Conservation (phyloP, 148 eudicot genomes). For the Mesembryanthemum crystallinum region DNA sequence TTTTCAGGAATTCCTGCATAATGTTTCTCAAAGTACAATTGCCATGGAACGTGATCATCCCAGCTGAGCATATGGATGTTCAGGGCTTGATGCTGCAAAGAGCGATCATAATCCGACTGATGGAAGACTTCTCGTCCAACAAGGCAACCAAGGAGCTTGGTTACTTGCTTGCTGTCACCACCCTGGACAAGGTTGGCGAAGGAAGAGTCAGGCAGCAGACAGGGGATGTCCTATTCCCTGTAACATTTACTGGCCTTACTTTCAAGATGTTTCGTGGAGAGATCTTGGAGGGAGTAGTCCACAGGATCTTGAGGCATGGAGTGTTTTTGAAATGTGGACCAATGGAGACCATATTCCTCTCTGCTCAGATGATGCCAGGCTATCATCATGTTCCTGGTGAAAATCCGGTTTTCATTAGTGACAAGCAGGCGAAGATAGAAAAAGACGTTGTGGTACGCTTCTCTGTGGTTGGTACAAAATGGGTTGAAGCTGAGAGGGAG, state of each 20-base stretch:
- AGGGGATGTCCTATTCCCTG: constrained; percentile 72
- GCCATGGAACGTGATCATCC: constrained; percentile 62
- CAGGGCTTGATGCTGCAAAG: constrained; percentile 60
- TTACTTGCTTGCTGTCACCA: no score
- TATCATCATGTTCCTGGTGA: constrained; percentile 62
- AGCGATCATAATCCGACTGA: constrained; percentile 47
- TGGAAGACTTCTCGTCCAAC: constrained; percentile 60
- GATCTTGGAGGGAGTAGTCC: constrained; percentile 55
- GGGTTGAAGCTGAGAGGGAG: constrained; percentile 58
- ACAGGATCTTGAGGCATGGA: constrained; percentile 65
- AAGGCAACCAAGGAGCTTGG: constrained; percentile 41
- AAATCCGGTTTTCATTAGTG: constrained; percentile 58
- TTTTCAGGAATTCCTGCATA: constrained; percentile 8
- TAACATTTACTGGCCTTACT: constrained; percentile 55
- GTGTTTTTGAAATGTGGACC: constrained; percentile 70
- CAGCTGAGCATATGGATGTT: constrained; percentile 52
- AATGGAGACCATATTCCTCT: constrained; percentile 50
- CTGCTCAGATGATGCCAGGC: constrained; percentile 62
- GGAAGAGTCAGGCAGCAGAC: constrained; percentile 20
- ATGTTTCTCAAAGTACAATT: constrained; percentile 59
- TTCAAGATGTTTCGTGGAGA: constrained; percentile 60
- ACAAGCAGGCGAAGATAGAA: constrained; percentile 56
- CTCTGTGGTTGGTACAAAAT: constrained; percentile 48
- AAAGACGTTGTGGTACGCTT: constrained; percentile 53
- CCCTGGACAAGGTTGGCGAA: no score